Evolutionary conservation across 345 rosid genomes (phyloP).

Genomic region (Litchi chinensis): DNA sequence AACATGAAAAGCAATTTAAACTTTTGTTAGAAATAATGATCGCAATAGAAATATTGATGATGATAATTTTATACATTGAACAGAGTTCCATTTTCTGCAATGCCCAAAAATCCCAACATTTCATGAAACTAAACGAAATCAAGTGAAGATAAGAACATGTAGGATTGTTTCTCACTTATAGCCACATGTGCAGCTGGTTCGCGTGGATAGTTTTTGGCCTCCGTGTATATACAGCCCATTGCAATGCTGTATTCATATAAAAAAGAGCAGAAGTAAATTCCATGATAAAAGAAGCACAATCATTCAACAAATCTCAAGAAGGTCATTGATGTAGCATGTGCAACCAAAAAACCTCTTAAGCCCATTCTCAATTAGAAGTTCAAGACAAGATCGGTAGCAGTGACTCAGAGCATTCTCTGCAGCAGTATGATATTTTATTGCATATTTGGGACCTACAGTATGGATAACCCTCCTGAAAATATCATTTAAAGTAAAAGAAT

Average conservation of each 20-base stretch:
- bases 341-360: conserved; percentile 65
- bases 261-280: conserved; percentile 35
- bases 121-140: conserved; percentile 2
- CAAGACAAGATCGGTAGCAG: conserved; percentile 95
- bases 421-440: conserved; percentile 94
- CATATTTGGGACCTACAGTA: conserved; percentile 98
- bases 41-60: neutral
- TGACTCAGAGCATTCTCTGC: conserved; percentile 99
- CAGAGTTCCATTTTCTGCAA: neutral
- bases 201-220: conserved; percentile 93
- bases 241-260: conserved; percentile 70
- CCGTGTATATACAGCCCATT: conserved; percentile 90
- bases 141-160: conserved; percentile 6
- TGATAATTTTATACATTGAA: neutral
- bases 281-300: conserved; percentile 14
- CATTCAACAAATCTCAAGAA: conserved; percentile 2
- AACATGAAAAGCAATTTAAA: neutral
- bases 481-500: conserved; percentile 10
- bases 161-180: conserved; percentile 67
- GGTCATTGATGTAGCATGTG: conserved; percentile 16
- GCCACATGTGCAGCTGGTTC: conserved; percentile 99
- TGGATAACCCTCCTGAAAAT: conserved; percentile 77
- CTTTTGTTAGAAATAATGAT: neutral
- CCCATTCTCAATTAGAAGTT: conserved; percentile 84
- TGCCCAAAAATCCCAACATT: neutral